Conservation (phyloP, 345 rosid genomes). For the Linum lewisii region DNA sequence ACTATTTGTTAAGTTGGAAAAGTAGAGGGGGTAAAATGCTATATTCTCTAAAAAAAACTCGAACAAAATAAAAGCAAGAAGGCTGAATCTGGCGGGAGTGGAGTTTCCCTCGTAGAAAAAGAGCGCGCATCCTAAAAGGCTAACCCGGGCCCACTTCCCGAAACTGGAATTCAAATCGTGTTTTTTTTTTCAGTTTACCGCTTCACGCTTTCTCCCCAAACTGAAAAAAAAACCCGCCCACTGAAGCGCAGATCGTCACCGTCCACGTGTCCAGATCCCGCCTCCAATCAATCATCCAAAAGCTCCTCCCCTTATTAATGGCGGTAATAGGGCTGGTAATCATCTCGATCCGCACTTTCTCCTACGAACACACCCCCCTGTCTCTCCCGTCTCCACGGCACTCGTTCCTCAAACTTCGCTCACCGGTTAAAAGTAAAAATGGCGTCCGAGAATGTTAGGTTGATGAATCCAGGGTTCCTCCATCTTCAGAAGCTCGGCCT, state of each 20-base stretch:
- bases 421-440: slow-evolving; percentile 13
- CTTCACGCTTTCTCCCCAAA: too few relatives aligned
- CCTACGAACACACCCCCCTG: not conserved
- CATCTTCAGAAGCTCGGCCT: slow-evolving; percentile 72
- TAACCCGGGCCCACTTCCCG: not conserved
- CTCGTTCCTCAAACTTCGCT: too few relatives aligned
- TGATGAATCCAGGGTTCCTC: slow-evolving; percentile 64
- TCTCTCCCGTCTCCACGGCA: not conserved
- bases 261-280: slow-evolving; percentile 27
- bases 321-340: not conserved
- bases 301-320: not conserved
- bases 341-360: too few relatives aligned
- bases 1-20: too few relatives aligned
- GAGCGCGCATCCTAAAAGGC: slow-evolving; percentile 19
- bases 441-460: slow-evolving; percentile 24
- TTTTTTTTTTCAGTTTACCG: too few relatives aligned
- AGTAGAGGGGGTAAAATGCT: too few relatives aligned
- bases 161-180: too few relatives aligned
- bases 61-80: too few relatives aligned
- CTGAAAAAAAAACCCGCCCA: slow-evolving; percentile 13
- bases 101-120: not conserved
- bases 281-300: not conserved
- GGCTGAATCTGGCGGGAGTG: not conserved
- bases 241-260: slow-evolving; percentile 13
- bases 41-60: too few relatives aligned